Evolutionary conservation across 1,284 basidiomycete genomes (phyloP), one percentile per base, ranked within the genome.

Genomic region (Malassezia arunalokei): DNA sequence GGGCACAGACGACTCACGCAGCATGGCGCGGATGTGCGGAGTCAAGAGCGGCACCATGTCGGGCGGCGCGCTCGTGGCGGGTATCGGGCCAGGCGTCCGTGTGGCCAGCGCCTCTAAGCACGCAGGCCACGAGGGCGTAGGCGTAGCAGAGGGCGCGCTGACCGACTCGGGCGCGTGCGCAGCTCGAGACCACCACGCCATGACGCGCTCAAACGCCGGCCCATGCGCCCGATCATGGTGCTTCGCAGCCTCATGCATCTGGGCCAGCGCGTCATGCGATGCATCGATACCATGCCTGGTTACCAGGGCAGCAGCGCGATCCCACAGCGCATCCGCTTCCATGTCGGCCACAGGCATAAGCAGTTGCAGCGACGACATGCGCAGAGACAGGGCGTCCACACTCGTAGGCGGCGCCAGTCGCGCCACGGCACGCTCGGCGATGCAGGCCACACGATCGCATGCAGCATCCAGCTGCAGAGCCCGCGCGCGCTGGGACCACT

Each of bases 241-340:
- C 15, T 35, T 11, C 15, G 33, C 33, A 35, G 33, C 11, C 15
- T 35, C 33, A 5, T 35, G 15, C 33, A 35, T 15, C 15, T 35
- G 33, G 2, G 15, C 33, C 3, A 35, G 33, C 11, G 33, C 33
- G 33, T 35, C 15, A 15, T 35, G 15, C 33, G 33, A 35, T 5
- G 33, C 33, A 11, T 35, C 33, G 11, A 35, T 11, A 2, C 33
- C 33, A 35, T 5, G 33, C 15, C 3, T 2, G 2, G 33, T 15
- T 2, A 11, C 33, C 11, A 35, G 33, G 2, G 11, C 15, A 2
- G 11, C 33, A 12, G 33, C 39, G 4, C 63, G 56, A 38, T 66
- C 61, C 64, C 64, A 66, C 40, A 64, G 60, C 15, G 64, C 64
- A 11, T 45, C 45, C 1, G 56, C 42, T 17, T 68, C 63, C 28